Conservation (phyloP, 371 early-diverging fungal species). For the Mortierella sp. region DNA sequence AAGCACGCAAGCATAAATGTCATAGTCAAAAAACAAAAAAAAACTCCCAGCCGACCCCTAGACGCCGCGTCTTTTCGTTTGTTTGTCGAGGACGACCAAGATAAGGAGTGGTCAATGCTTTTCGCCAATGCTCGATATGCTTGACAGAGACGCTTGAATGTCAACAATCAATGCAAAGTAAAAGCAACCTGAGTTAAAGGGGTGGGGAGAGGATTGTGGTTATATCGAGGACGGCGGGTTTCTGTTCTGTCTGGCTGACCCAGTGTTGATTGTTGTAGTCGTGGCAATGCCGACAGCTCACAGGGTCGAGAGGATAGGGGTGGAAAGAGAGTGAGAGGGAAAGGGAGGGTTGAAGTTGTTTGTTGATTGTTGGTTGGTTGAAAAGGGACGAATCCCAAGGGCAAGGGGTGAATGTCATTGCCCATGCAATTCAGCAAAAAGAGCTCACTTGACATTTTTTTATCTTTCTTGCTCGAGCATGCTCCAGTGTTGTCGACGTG, state of each 20-base stretch:
- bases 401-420: not conserved
- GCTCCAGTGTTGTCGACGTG: not conserved
- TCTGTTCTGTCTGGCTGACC: not conserved
- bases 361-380: not conserved
- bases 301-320: conserved; percentile 10
- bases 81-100: not conserved
- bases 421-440: not conserved
- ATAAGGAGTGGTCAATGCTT: not conserved
- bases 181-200: not conserved
- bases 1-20: not conserved
- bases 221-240: too few species aligned
- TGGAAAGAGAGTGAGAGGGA: not conserved
- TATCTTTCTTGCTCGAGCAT: not conserved
- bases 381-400: conserved; percentile 3
- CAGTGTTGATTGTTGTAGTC: not conserved
- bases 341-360: not conserved
- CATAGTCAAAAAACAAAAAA: not conserved
- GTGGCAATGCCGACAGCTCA: conserved; percentile 5
- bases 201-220: not conserved
- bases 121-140: not conserved
- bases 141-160: not conserved
- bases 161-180: not conserved
- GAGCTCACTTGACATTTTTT: conserved; percentile 5
- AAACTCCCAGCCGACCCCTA: not conserved
- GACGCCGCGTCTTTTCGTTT: not conserved